Evolutionary conservation across 2,329 filamentous ascomycete genomes (phyloP).

Genomic region (Hymenoscyphus fructigenus): DNA sequence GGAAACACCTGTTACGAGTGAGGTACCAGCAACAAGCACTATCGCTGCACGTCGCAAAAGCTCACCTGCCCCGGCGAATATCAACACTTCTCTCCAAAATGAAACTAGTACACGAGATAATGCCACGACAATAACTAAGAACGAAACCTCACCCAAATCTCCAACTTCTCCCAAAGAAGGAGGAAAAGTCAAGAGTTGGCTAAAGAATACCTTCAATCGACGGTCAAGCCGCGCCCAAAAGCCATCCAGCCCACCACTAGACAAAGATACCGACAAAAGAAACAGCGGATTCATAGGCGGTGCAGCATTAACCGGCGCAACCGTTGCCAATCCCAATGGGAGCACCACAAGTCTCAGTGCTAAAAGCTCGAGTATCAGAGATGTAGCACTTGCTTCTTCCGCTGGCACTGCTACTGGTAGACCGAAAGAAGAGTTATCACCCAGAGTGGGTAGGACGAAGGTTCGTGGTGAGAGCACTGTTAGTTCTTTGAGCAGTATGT

Average conservation of each 20-base stretch:
- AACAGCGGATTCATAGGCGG: constrained; percentile 51
- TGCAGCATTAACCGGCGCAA: constrained; percentile 45
- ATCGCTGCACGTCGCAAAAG: constrained; percentile 1
- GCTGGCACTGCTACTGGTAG: not conserved
- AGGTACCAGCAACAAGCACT: constrained; percentile 8
- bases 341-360: constrained; percentile 32
- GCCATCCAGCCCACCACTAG: constrained; percentile 6
- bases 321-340: constrained; percentile 46
- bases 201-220: constrained; percentile 54
- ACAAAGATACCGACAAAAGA: constrained; percentile 8
- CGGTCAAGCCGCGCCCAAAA: constrained; percentile 29
- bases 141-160: constrained; percentile 25
- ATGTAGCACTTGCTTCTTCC: constrained; percentile 22
- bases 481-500: constrained; percentile 12
- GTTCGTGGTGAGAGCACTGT: constrained; percentile 15
- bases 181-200: constrained; percentile 47
- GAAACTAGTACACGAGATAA: not conserved
- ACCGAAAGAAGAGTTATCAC: constrained; percentile 17
- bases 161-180: constrained; percentile 22
- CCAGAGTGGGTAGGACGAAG: not conserved
- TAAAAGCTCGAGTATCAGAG: constrained; percentile 17
- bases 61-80: constrained; percentile 14
- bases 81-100: constrained; percentile 29
- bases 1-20: constrained; percentile 5
- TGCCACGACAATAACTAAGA: constrained; percentile 19